These are phyloP conservation scores for Xylaria sp. DNA, from an alignment of 2,329 filamentous ascomycete genomes.

Conservation along the genomic window DNA sequence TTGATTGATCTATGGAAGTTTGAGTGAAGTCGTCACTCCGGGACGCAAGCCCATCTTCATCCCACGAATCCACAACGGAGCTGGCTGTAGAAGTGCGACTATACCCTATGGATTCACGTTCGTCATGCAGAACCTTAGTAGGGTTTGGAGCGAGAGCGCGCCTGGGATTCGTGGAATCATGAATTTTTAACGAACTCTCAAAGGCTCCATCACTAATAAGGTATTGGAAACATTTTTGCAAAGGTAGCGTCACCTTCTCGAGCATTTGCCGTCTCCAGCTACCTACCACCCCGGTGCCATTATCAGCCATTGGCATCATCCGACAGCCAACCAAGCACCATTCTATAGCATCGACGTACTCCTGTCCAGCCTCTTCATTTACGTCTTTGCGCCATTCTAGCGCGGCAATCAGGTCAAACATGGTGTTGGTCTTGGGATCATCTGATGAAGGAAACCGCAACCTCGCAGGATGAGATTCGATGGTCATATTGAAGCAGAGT, in stretches of 20 bases:
- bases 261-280: background rate
- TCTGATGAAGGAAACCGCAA: background rate
- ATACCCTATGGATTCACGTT: too few relatives aligned
- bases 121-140: too few relatives aligned
- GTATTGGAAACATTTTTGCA: background rate
- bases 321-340: constrained; percentile 18
- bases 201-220: background rate
- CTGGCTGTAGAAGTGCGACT: too few relatives aligned
- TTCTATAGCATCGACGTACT: constrained; percentile 11
- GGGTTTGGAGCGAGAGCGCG: too few relatives aligned
- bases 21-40: too few relatives aligned
- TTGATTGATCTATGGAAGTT: too few relatives aligned
- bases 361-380: constrained; percentile 12
- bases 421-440: background rate
- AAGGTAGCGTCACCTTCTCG: background rate
- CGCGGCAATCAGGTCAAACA: constrained; percentile 10
- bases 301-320: background rate
- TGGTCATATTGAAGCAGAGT: constrained; percentile 15
- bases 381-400: constrained; percentile 17
- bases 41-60: too few relatives aligned
- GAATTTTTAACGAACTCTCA: too few relatives aligned
- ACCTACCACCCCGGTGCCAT: too few relatives aligned
- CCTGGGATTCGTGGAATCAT: too few relatives aligned
- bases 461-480: constrained; percentile 1
- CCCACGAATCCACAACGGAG: too few relatives aligned